Base-by-base conservation (phyloP, 2,329 filamentous ascomycete genomes). In the Thielaviopsis musarum region DNA sequence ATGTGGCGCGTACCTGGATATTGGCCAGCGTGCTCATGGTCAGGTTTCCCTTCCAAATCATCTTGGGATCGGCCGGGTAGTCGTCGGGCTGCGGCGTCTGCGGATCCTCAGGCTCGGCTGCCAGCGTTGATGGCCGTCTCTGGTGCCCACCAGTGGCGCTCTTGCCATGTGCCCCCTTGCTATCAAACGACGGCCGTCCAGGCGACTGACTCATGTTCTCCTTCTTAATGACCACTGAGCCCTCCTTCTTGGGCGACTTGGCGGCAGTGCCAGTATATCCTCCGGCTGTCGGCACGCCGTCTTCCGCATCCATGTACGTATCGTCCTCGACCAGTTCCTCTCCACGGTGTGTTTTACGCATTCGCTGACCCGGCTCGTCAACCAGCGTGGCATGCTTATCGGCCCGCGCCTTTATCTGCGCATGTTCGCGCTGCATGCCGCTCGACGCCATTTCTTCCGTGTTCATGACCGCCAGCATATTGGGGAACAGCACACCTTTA, bases 281-380 rank as follows among this genome's bases (percentile, higher is more conserved):
- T 63, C 66, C 62, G n/a, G 68, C 66, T 7, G 53, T 21, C 4
- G 53, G 57, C 12, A 52, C 22, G 5, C 22, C 45, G 24, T 73
- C 70, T 41, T 67, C 69, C 2, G 61, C 56, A 19, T 64, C 61
- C n/a, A 70, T 62, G 45, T 71, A 69, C n/a, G 72, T 76, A 38
- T 94, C 88, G 53, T 86, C 83, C 63, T 91, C 90, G 17, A 97
- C 79, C 17, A 95, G 71, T 68, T 97, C 93, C 61, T 96, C 91
- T 13, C 93, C 93, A 70, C 97, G 97, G 74, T 97, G 91, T 1
- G 91, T 96, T 65, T 88, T 83, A 66, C 90, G 81, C 60, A 96
- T 84, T 2, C 90, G 83, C 3, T 91, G 89, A 55, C 81, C 78
- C 19, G 87, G 82, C 21, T 87, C 81, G 15, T 88, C 81, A 62